Percentiles rank a stretch among this genome's conserved stretches.
Conservation (phyloP, 352 stramenopile genomes). For the Phytophthora podocarpi region DNA sequence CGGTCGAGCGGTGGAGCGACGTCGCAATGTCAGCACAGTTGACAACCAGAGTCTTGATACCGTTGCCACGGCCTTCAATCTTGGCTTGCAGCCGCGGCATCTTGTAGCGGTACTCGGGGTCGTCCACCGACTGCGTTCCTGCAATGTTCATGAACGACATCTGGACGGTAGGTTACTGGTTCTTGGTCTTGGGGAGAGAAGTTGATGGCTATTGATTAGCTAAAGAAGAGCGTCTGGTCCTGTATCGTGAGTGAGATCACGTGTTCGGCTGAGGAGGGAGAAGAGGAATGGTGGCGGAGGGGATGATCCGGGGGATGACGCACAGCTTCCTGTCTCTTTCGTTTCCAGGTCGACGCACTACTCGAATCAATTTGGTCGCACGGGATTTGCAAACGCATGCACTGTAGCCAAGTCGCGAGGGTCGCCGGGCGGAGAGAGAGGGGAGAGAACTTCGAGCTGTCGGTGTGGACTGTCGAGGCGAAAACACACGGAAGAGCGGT, state of each 20-base stretch:
- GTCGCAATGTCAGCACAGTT: slow-evolving; percentile 97
- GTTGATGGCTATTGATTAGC: slow-evolving; percentile 26
- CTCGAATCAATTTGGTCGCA: slow-evolving; percentile 77
- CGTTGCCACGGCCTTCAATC: slow-evolving; percentile 99
- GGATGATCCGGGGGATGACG: slow-evolving; percentile 45
- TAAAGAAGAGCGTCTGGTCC: slow-evolving; percentile 39
- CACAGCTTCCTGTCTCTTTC: slow-evolving; percentile 66
- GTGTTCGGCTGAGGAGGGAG: slow-evolving; percentile 14
- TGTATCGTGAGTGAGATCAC: slow-evolving; percentile 48
- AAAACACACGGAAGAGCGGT: not conserved
- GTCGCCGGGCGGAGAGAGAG: slow-evolving; percentile 17
- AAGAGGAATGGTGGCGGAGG: slow-evolving; percentile 42
- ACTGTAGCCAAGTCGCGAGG: slow-evolving; percentile 56
- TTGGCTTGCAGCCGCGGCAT: slow-evolving; percentile 97
- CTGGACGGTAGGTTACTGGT: slow-evolving; percentile 16
- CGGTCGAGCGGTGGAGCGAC: slow-evolving; percentile 93
- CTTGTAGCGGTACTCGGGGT: slow-evolving; percentile 98
- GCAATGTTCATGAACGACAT: slow-evolving; percentile 93
- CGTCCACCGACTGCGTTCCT: slow-evolving; percentile 90
- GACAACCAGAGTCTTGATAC: slow-evolving; percentile 99
- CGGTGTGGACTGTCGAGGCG: slow-evolving; percentile 1
- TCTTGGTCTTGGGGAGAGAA: not conserved
- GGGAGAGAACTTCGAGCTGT: slow-evolving; percentile 16
- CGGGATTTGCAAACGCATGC: slow-evolving; percentile 89
- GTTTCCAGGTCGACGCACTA: slow-evolving; percentile 74